Percentiles rank a stretch among this genome's conserved stretches.
Conservation (phyloP, 495 filamentous ascomycete species). For the Lepraria neglecta region DNA sequence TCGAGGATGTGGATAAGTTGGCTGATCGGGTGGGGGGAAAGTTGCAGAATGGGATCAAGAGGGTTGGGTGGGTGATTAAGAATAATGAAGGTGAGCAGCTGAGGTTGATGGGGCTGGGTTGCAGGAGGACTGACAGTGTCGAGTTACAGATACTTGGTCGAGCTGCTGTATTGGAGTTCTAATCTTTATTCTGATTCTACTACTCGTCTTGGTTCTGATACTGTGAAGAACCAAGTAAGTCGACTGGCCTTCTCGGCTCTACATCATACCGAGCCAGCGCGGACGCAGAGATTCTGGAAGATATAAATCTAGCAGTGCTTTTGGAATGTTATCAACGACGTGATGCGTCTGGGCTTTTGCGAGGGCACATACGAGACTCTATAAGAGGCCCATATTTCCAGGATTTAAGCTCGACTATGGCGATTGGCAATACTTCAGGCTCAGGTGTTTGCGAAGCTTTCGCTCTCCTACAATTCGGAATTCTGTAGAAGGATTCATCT, state of each 20-base stretch:
- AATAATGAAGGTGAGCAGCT: slow-evolving; percentile 70
- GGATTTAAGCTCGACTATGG: too few species aligned
- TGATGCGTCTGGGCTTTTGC: too few species aligned
- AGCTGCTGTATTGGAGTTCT: slow-evolving; percentile 86
- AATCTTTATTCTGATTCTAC: slow-evolving; percentile 75
- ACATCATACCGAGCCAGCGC: neutral
- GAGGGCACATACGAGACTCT: too few species aligned
- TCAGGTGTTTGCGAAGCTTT: too few species aligned
- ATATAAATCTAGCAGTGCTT: neutral
- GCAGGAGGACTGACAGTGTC: slow-evolving; percentile 28
- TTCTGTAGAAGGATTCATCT: neutral
- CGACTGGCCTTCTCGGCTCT: neutral
- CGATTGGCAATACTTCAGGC: too few species aligned
- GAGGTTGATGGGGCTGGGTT: slow-evolving; percentile 4
- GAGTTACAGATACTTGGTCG: slow-evolving; percentile 61
- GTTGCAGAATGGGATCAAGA: slow-evolving; percentile 77
- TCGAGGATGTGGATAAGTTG: slow-evolving; percentile 73
- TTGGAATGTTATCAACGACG: too few species aligned
- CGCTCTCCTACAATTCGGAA: neutral
- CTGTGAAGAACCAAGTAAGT: slow-evolving; percentile 36
- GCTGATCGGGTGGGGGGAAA: slow-evolving; percentile 83
- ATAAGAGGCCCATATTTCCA: too few species aligned
- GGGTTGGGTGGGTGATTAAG: slow-evolving; percentile 73
- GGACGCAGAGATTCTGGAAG: neutral
- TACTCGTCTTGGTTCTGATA: slow-evolving; percentile 67